Conservation (phyloP, 257 asterid genomes). For the Handroanthus guayacan region DNA sequence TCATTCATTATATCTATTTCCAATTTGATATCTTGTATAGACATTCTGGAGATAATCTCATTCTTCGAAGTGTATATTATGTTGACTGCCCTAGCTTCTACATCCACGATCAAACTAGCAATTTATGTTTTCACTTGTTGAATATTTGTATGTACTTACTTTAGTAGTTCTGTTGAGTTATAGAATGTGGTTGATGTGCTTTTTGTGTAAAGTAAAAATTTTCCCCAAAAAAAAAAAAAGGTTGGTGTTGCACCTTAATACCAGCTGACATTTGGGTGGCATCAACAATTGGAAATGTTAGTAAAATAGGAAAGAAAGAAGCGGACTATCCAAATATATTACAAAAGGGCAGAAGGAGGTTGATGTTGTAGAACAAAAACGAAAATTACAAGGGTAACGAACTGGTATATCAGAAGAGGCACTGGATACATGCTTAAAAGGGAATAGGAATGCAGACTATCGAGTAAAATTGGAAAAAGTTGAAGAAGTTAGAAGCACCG, state of each 20-base stretch:
- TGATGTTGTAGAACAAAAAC: neutral
- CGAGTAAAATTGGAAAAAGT: neutral
- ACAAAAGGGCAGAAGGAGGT: neutral
- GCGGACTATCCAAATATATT: neutral
- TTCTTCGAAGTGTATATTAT: neutral
- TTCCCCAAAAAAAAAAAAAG: neutral
- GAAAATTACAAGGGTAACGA: neutral
- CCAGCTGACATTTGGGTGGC: neutral
- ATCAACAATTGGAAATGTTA: neutral
- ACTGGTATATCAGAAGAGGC: neutral
- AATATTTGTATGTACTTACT: slow-evolving; percentile 17
- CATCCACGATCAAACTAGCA: neutral
- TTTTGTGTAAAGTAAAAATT: neutral
- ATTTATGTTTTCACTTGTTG: neutral
- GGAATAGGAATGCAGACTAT: neutral
- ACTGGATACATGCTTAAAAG: neutral
- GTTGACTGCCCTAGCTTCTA: neutral
- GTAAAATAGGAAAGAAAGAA: slow-evolving; percentile 14
- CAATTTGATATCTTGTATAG: slow-evolving; percentile 20
- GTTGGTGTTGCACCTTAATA: neutral
- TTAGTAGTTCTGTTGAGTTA: neutral
- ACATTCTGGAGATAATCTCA: slow-evolving; percentile 10
- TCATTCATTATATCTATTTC: neutral
- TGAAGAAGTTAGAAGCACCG: neutral
- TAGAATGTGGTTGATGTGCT: neutral